Evolutionary conservation across 2,329 filamentous ascomycete species (phyloP).

Genomic region (Ceratocystis albifundus): DNA sequence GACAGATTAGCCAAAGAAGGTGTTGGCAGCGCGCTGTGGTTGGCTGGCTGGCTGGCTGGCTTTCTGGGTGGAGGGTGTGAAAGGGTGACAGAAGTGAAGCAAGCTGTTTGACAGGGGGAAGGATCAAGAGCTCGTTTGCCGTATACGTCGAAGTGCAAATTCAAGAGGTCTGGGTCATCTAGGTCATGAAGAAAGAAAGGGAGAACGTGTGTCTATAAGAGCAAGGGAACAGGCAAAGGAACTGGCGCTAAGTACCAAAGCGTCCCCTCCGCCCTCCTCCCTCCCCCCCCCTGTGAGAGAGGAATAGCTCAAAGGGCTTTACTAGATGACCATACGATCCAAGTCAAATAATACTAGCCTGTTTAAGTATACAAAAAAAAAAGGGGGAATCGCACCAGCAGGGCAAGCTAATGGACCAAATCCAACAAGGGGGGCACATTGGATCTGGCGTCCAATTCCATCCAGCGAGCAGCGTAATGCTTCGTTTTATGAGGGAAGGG

Average conservation of each 20-base stretch:
- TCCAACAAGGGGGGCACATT: background rate
- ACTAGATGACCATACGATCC: background rate
- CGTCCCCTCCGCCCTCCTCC: no score
- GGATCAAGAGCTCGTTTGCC: slow-evolving; percentile 11
- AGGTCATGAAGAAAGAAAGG: background rate
- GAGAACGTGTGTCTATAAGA: slow-evolving; percentile 8
- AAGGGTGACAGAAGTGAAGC: background rate
- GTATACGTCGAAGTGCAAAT: slow-evolving; percentile 10
- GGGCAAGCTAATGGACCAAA: background rate
- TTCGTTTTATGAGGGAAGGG: background rate
- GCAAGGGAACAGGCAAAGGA: slow-evolving; percentile 2
- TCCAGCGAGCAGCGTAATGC: background rate
- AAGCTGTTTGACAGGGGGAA: background rate
- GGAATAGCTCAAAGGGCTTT: background rate
- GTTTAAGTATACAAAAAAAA: background rate
- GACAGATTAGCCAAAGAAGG: background rate
- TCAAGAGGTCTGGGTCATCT: background rate
- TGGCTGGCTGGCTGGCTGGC: background rate
- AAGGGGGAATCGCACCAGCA: background rate
- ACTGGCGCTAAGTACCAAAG: background rate
- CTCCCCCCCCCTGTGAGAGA: background rate
- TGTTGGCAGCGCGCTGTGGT: background rate
- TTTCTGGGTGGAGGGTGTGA: background rate
- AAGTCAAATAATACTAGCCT: background rate
- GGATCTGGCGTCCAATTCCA: background rate